A percentile compares a stretch with the other conserved stretches of the same genome.
These are phyloP conservation scores for Petunia hybrid DNA, from an alignment of 305 asterid species.

Conservation along the genomic window DNA sequence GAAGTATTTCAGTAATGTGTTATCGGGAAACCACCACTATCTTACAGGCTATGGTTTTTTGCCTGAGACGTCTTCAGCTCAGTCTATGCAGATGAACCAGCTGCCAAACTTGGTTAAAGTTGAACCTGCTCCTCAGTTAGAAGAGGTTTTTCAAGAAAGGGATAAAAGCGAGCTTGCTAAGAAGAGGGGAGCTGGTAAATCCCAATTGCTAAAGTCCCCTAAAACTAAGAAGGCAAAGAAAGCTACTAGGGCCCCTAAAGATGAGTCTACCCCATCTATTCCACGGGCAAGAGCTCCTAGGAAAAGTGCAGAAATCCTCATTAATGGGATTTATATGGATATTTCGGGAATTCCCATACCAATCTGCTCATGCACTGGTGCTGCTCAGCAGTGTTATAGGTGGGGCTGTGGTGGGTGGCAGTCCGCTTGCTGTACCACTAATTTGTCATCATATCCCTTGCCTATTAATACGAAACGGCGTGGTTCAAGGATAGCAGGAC, in stretches of 20 bases:
- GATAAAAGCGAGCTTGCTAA: constrained; percentile 50
- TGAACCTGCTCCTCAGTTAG: constrained; percentile 48
- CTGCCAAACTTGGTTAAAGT: constrained; percentile 46
- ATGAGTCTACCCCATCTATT: constrained; percentile 48
- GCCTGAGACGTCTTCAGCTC: constrained; percentile 64
- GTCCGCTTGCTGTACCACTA: constrained; percentile 93
- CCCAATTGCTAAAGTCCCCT: constrained; percentile 49
- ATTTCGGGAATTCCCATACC: constrained; percentile 81
- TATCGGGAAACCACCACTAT: constrained; percentile 55
- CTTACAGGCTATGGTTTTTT: constrained; percentile 58
- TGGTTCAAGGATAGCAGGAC: constrained; percentile 89
- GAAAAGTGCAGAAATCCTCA: constrained; percentile 73
- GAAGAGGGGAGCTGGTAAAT: constrained; percentile 60
- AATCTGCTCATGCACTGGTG: constrained; percentile 88
- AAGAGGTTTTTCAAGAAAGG: constrained; percentile 52
- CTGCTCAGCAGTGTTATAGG: constrained; percentile 85
- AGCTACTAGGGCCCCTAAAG: constrained; percentile 54
- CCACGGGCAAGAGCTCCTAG: constrained; percentile 74
- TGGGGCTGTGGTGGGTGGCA: constrained; percentile 99
- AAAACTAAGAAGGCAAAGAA: constrained; percentile 73
- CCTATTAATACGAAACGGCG: constrained; percentile 89
- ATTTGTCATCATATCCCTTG: constrained; percentile 74
- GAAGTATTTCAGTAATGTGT: constrained; percentile 46
- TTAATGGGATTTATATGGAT: constrained; percentile 80
- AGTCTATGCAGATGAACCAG: constrained; percentile 60